These are phyloP conservation scores for Aspergillus sclerotioniger DNA, from an alignment of 495 filamentous ascomycete species.

Conservation along the genomic window DNA sequence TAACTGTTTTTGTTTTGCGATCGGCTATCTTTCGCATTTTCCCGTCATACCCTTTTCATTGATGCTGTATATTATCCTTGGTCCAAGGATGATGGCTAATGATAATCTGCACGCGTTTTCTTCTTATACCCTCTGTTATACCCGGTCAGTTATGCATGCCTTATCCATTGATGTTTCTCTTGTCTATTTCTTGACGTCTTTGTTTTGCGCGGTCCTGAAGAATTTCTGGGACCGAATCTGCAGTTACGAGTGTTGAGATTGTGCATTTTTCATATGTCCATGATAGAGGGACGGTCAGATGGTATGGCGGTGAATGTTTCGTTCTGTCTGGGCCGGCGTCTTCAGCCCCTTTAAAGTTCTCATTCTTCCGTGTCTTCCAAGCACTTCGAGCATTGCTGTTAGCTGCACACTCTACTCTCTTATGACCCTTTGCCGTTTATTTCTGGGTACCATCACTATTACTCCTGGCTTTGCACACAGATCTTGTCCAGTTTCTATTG, in stretches of 20 bases:
- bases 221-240: slow-evolving; percentile 5
- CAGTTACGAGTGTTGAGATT: slow-evolving; percentile 15
- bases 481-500: not conserved
- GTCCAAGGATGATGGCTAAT: slow-evolving; percentile 31
- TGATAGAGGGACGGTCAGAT: slow-evolving; percentile 24
- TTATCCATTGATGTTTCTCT: slow-evolving; percentile 19
- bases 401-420: not conserved
- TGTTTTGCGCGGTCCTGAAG: not conserved
- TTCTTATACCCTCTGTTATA: slow-evolving; percentile 49
- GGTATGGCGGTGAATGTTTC: slow-evolving; percentile 11
- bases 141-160: slow-evolving; percentile 21
- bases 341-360: slow-evolving; percentile 5
- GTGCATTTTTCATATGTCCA: slow-evolving; percentile 19
- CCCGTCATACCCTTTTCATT: slow-evolving; percentile 29
- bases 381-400: not conserved
- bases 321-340: not conserved
- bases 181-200: slow-evolving; percentile 18
- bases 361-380: slow-evolving; percentile 4
- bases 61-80: slow-evolving; percentile 25
- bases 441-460: not conserved
- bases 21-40: slow-evolving; percentile 22
- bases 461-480: slow-evolving; percentile 1
- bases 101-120: slow-evolving; percentile 40
- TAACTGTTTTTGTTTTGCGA: slow-evolving; percentile 9
- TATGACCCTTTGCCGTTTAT: not conserved